These are phyloP conservation scores for Turnera subulata DNA, from an alignment of 345 rosid species.

Conservation along the genomic window DNA sequence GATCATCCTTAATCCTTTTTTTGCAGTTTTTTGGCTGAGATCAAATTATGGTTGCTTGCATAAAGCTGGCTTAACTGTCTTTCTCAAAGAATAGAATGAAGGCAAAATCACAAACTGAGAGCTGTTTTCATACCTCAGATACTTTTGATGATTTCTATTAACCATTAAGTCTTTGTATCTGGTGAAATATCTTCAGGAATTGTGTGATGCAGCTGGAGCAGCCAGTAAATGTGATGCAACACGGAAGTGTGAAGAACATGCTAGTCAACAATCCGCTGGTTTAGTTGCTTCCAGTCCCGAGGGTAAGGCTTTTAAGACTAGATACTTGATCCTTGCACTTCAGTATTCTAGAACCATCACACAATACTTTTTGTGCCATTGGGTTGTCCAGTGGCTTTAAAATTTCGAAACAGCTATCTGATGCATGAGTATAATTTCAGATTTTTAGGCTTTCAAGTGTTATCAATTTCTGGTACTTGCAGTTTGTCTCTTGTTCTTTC, in stretches of 20 bases:
- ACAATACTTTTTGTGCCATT: conserved; percentile 9
- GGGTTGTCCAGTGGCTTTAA: background rate
- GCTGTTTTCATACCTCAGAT: no score
- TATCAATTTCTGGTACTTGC: no score
- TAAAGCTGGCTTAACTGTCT: background rate
- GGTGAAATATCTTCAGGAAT: conserved; percentile 44
- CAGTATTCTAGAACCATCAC: background rate
- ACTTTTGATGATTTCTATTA: background rate
- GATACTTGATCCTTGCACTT: conserved; percentile 7
- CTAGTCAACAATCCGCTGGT: conserved; percentile 42
- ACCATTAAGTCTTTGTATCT: conserved; percentile 18
- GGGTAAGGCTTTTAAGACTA: conserved; percentile 17
- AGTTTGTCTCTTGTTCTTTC: background rate
- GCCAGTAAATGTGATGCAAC: conserved; percentile 34
- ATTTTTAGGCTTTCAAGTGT: no score
- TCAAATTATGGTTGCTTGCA: no score
- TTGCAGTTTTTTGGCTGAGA: background rate
- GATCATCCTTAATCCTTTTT: background rate
- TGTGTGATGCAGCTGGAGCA: conserved; percentile 32
- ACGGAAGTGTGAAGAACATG: conserved; percentile 45
- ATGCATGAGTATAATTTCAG: no score
- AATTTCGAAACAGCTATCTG: conserved; percentile 1
- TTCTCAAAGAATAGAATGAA: background rate
- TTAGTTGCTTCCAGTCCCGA: conserved; percentile 26
- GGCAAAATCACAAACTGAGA: background rate